Evolutionary conservation across 2,329 filamentous ascomycete species (phyloP), one percentile per base, ranked within the genome.

Genomic region (Aspergillus nomiae): DNA sequence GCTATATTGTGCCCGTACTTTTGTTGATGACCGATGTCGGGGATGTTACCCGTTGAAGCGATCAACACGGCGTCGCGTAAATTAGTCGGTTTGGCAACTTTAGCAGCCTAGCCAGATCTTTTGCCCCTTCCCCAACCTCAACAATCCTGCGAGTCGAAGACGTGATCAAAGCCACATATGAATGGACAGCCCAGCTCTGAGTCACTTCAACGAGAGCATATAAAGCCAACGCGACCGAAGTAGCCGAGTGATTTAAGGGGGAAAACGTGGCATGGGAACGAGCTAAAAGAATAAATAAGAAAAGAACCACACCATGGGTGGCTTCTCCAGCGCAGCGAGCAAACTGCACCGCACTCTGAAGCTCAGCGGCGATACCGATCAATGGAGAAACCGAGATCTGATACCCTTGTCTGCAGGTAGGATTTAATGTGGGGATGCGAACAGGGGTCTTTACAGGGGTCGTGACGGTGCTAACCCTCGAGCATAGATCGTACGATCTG

Each of bases 371-470:
- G 50, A 53, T 2, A 34, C 50, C 19, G 5, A 34, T 34, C 30
- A 34, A 28, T 63, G 62, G 62, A 58, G 48, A 2, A 63, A 63
- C 26, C 54, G 58, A 2, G 62, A 63, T 26, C 28, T 63, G 30
- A 63, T 61, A 5, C 62, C 58, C 0, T 61, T 61, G 21, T 55
- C 58, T 5, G 46, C 54, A 26, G 58, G 7, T 63, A 63, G 8
- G 58, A 55, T 19, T 41, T 61, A 12, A 51, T 36, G 54, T 56
- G 53, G 1, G 53, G 55, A 38, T 63, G 51, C n/a, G 58, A 59
- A 28, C 11, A 16, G 7, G 21, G 1, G 36, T 21, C 2, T 10
- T 1, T 56, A 28, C 11, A 16, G 7, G 21, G 1, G 36, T 21
- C 2, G 14, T 1, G 11, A 2, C 6, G 8, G n/a, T 16, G 41